Base-by-base conservation (phyloP, 768 basidiomycete species). In the Suillus subalutaceus region DNA sequence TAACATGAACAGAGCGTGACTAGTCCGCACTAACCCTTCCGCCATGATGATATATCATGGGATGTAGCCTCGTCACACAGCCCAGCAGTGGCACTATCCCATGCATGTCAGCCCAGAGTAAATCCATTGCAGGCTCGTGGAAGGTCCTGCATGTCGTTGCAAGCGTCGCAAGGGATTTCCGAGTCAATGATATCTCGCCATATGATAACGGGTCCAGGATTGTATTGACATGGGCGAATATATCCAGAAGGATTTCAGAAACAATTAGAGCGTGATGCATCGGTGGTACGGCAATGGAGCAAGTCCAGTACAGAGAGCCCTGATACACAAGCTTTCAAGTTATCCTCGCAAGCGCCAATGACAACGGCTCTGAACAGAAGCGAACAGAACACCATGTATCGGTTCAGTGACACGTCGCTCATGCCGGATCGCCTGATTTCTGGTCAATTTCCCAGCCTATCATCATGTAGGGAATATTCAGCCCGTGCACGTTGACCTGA, bases 51-150 rank as follows among this genome's bases (percentile, higher is more conserved):
- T 56, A 56, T 56, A 56, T 56, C 35, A 56, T 56, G 20, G 35
- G 55, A 56, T 56, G 32, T 13, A 56, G 35, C 55, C 55, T 56
- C 20, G 55, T 56, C n/a, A 56, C 55, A 56, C 55, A 56, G 20
- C 55, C 55, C 12, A 56, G 32, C 12, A 56, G 12, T 37, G 55
- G 55, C n/a, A 35, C 32, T 56, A 56, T 35, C 20, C 55, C 55
- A n/a, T 56, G 20, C 10, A 56, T n/a, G 32, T 37, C 35, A n/a
- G 55, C 55, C 55, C 55, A 56, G 10, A 56, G 55, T 6, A 35
- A 35, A 37, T 56, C 35, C 55, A 56, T 56, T 13, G 55, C 55
- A 6, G 55, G 55, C 35, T 56, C 55, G 55, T 56, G 6, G 35
- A 56, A 56, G 35, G 55, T 56, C n/a, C n/a, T 12, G 55, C 55